Evolutionary conservation across 805 yeast species (phyloP).

Genomic region (Candida saitoana): DNA sequence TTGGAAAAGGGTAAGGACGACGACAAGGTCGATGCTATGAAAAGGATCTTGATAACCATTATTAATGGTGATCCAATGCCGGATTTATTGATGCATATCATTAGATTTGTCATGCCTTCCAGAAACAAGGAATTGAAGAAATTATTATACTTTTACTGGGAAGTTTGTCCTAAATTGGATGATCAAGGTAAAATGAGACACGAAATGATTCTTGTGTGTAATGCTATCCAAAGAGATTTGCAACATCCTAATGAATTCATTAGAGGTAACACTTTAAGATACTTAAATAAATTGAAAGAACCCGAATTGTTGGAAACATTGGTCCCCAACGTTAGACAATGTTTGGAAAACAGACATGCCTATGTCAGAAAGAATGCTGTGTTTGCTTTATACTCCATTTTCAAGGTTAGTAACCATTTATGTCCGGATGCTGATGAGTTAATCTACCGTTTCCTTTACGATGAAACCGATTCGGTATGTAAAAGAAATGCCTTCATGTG

Average conservation of each 20-base stretch:
- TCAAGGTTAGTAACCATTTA: slow-evolving; percentile 76
- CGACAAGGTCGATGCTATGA: slow-evolving; percentile 85
- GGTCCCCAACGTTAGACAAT: slow-evolving; percentile 85
- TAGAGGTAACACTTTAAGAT: slow-evolving; percentile 91
- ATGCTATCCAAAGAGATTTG: slow-evolving; percentile 93
- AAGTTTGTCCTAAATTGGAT: slow-evolving; percentile 89
- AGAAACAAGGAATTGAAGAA: slow-evolving; percentile 87
- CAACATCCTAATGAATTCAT: slow-evolving; percentile 98
- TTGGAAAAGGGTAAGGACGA: slow-evolving; percentile 90
- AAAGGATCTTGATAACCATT: slow-evolving; percentile 77
- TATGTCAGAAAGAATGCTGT: slow-evolving; percentile 97
- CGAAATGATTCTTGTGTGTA: slow-evolving; percentile 97
- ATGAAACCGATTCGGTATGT: slow-evolving; percentile 90
- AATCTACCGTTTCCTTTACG: slow-evolving; percentile 63
- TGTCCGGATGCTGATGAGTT: slow-evolving; percentile 95
- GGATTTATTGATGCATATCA: slow-evolving; percentile 90
- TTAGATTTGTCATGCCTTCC: slow-evolving; percentile 96
- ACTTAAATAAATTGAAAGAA: slow-evolving; percentile 84
- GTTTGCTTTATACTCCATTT: slow-evolving; percentile 81
- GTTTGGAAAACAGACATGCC: slow-evolving; percentile 95
- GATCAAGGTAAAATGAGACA: slow-evolving; percentile 88
- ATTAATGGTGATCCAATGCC: slow-evolving; percentile 92
- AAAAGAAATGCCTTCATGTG: slow-evolving; percentile 93
- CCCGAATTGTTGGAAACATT: slow-evolving; percentile 92
- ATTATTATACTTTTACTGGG: slow-evolving; percentile 94